These are phyloP conservation scores for Colletotrichum salicis DNA, from an alignment of 2,329 filamentous ascomycete genomes.

Conservation along the genomic window DNA sequence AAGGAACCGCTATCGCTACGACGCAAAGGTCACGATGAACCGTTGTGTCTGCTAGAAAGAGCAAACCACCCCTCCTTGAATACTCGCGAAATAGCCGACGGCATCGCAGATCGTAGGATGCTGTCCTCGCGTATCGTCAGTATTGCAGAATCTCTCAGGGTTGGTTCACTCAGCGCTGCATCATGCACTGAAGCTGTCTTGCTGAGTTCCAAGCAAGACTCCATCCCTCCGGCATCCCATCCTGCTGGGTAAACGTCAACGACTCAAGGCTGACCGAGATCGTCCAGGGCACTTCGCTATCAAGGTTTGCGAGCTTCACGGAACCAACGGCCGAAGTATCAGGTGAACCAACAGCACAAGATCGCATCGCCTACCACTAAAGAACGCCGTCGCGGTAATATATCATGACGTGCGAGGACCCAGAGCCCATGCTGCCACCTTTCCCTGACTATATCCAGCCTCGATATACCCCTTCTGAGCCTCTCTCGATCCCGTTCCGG, in stretches of 20 bases:
- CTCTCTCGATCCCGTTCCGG: not conserved
- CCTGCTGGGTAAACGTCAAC: not conserved
- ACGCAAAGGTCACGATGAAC: no score
- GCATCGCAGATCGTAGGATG: not conserved
- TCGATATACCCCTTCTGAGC: not conserved
- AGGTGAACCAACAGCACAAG: not conserved
- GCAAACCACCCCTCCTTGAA: not conserved
- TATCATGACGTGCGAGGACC: not conserved
- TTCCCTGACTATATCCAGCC: not conserved
- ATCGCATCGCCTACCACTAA: not conserved
- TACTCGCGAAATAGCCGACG: not conserved
- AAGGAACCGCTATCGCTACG: not conserved
- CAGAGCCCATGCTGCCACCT: not conserved
- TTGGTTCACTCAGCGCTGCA: not conserved
- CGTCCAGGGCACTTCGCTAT: not conserved
- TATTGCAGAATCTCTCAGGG: no score
- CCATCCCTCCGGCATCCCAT: not conserved
- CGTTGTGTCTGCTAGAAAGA: not conserved
- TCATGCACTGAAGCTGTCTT: not conserved
- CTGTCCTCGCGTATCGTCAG: not conserved
- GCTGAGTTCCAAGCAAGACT: not conserved
- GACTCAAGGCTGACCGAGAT: not conserved
- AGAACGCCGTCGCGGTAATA: not conserved
- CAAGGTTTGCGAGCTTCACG: not conserved
- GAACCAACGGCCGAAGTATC: not conserved